Evolutionary conservation across 2,329 filamentous ascomycete species (phyloP), one percentile per base, ranked within the genome.

Genomic region (Aspergillus fumigatiaffinis): DNA sequence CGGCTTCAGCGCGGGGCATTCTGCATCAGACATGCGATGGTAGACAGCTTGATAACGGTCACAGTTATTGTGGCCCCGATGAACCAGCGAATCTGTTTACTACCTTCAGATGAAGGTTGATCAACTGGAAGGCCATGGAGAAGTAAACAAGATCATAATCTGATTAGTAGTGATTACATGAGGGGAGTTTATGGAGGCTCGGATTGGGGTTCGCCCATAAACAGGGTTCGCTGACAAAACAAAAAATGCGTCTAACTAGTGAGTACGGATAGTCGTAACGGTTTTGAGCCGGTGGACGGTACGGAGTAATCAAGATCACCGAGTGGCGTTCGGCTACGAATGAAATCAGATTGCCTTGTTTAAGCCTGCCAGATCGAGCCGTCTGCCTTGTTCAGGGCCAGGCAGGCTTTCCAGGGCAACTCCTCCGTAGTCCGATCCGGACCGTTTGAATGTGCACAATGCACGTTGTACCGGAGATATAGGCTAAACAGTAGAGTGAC

Each of bases 181-280:
- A 42, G 44, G 54, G 35, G 50, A 51, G 53, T 51, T 54, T 46
- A 52, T 46, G 50, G 51, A 51, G 50, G 35, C 53, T 46, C 44
- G 48, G 50, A 29, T 53, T 32, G 29, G 38, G 50, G 48, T 52
- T 58, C 51, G 44, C 50, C 29, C 58, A 50, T 56, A 29, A 58
- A 50, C 62, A 66, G 66, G 64, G 62, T 55, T 64, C 47, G 68
- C 68, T 71, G 68, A 71, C 68, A 71, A 71, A 71, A 63, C 53
- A 55, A 51, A 38, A 38, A 29, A 35, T 60, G 44, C 14, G 44
- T 14, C 23, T 47, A 46, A 21, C 23, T 46, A 47, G 44, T 4
- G 21, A 29, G 10, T 10, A n/a, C n/a, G n/a, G n/a, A n/a, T n/a
- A 12, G 10, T 29, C 1, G 5, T 1, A 26, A 46, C 20, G 20